Conservation (phyloP, 2,329 filamentous ascomycete species). For the Sclerotinia trifoliorum region DNA sequence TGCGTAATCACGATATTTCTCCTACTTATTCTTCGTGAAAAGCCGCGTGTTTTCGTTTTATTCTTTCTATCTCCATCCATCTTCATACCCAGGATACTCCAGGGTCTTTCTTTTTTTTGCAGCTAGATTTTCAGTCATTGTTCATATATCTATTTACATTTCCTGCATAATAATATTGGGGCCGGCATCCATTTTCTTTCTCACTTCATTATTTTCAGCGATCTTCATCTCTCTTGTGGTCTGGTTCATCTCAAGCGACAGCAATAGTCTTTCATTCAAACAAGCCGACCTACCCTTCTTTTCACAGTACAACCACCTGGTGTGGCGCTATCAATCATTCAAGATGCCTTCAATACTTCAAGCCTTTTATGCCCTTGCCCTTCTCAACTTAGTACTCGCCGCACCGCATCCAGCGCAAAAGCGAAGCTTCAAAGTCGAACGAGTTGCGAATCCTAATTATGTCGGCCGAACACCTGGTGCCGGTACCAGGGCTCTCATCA, state of each 20-base stretch:
- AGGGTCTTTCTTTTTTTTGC: slow-evolving; percentile 28
- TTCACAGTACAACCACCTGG: slow-evolving; percentile 22
- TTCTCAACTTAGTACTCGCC: slow-evolving; percentile 49
- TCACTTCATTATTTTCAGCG: neutral
- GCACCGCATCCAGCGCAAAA: slow-evolving; percentile 46
- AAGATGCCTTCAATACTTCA: slow-evolving; percentile 39
- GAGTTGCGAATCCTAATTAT: slow-evolving; percentile 47
- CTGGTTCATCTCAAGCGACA: slow-evolving; percentile 24
- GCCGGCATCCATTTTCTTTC: slow-evolving; percentile 30
- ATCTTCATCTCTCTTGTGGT: slow-evolving; percentile 25
- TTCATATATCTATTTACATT: slow-evolving; percentile 30
- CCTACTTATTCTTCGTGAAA: slow-evolving; percentile 23
- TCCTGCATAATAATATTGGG: slow-evolving; percentile 29
- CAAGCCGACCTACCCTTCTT: slow-evolving; percentile 19
- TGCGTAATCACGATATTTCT: slow-evolving; percentile 29
- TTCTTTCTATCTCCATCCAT: slow-evolving; percentile 13
- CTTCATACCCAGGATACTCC: neutral
- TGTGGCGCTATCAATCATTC: slow-evolving; percentile 23
- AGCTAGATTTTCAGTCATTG: slow-evolving; percentile 28
- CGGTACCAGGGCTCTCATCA: slow-evolving; percentile 54
- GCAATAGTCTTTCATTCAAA: slow-evolving; percentile 30
- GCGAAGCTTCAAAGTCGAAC: slow-evolving; percentile 39
- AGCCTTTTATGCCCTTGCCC: slow-evolving; percentile 46
- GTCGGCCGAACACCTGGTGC: slow-evolving; percentile 36
- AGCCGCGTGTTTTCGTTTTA: slow-evolving; percentile 32